Conservation (phyloP, 1,284 basidiomycete genomes). For the Schizopora paradoxa region DNA sequence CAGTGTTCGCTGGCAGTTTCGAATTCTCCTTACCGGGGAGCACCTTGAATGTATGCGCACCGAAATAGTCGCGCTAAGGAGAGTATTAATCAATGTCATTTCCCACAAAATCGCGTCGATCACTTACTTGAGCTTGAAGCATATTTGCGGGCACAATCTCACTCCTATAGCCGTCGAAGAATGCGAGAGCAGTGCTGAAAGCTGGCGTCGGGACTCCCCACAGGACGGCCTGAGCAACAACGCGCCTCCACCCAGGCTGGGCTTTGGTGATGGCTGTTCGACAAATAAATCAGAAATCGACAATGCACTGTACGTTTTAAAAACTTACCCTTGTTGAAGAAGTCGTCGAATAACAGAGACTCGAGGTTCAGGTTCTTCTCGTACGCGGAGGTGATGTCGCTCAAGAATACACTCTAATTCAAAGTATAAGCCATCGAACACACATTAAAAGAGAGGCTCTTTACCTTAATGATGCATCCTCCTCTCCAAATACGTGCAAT, state of each 20-base stretch:
- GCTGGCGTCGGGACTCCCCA: slow-evolving; percentile 98
- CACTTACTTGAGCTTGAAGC: slow-evolving; percentile 80
- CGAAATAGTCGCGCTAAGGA: slow-evolving; percentile 84
- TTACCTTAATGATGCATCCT: slow-evolving; percentile 96
- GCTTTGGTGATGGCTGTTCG: slow-evolving; percentile 80
- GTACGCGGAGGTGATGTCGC: slow-evolving; percentile 92
- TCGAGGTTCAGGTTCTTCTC: slow-evolving; percentile 84
- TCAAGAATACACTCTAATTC: slow-evolving; percentile 81
- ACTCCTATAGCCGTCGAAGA: slow-evolving; percentile 97
- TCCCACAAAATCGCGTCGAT: not conserved
- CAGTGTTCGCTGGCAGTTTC: slow-evolving; percentile 73
- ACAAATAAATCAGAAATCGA: slow-evolving; percentile 11
- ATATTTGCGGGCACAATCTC: slow-evolving; percentile 93
- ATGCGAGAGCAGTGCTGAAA: slow-evolving; percentile 94
- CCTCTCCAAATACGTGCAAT: slow-evolving; percentile 99
- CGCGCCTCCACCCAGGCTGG: slow-evolving; percentile 97
- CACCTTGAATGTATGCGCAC: slow-evolving; percentile 93
- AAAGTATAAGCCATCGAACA: not conserved
- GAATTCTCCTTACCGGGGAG: slow-evolving; percentile 85
- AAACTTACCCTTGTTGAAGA: slow-evolving; percentile 86
- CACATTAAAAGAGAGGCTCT: not conserved
- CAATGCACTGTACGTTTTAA: not conserved
- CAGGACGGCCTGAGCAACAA: slow-evolving; percentile 92
- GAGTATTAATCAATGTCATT: slow-evolving; percentile 27
- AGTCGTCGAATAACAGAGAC: slow-evolving; percentile 93